Evolutionary conservation across 2,329 filamentous ascomycete species (phyloP), one percentile per base, ranked within the genome.

Genomic region (Stachybotrys echinatus): DNA sequence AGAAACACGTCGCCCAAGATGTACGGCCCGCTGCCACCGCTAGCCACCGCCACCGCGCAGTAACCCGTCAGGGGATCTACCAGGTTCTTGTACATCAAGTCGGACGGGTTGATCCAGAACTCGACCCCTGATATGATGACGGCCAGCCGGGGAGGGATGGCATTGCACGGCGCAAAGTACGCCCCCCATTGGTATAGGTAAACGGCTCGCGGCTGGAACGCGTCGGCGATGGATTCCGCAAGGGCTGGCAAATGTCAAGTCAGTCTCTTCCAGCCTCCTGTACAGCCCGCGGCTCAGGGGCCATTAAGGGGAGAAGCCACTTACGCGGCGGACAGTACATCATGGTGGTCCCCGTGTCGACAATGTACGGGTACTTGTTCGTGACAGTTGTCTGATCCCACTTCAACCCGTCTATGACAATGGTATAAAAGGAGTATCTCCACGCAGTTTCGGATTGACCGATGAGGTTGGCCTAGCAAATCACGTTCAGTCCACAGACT

Each of bases 281-380:
- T n/a, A n/a, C n/a, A n/a, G n/a, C n/a, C n/a, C n/a, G n/a, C n/a
- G n/a, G n/a, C n/a, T n/a, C n/a, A n/a, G n/a, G 14, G 14, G 27
- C 14, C 27, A 14, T 14, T 34, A 18, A n/a, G 18, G 18, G 38
- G 19, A 3, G n/a, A 10, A n/a, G 38, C 8, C 2, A 64, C 72
- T 66, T 56, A 76, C 76, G 62, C 12, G 71, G 70, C 12, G 77
- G 76, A 2, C 80, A 60, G 52, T 77, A 75, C 53, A 73, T 74
- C 58, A 78, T 67, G 0, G 76, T 75, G 2, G 77, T 79, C 27
- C 74, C 75, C 17, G 73, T 77, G 60, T 80, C 77, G 46, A 80
- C 64, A 47, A 80, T 75, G 56, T 73, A 77, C 5, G 74, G 74
- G 48, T 72, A 74, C 56, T 70, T 74, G 31, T 64, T 69, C 18